phyloP scores from a whole-genome alignment of 345 rosid genomes.

The Acer negundo region DNA sequence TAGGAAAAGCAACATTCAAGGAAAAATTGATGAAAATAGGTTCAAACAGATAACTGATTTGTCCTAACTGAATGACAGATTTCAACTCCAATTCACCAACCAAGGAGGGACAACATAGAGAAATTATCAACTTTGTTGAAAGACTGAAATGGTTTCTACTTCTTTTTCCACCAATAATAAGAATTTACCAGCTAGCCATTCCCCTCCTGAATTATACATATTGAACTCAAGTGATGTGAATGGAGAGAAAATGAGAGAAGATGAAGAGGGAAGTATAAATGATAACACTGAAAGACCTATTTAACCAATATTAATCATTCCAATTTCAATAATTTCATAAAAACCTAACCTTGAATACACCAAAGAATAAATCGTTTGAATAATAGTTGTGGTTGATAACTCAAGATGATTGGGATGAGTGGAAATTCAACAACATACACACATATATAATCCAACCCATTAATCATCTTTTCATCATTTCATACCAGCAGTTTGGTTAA shows the following conservation, averaged over 20 bases:
- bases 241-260: background rate
- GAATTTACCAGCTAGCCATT: background rate
- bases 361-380: background rate
- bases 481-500: background rate
- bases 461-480: background rate
- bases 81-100: slow-evolving; percentile 3
- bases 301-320: background rate
- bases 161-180: background rate
- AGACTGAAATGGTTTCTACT: background rate
- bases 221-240: background rate
- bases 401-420: background rate
- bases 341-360: background rate
- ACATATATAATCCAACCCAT: background rate
- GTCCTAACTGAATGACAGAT: background rate
- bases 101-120: background rate
- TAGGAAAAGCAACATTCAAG: background rate
- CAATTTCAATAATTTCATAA: background rate
- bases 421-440: background rate
- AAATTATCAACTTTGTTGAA: background rate
- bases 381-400: background rate
- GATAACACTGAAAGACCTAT: background rate
- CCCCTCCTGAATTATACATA: background rate
- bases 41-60: background rate
- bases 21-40: background rate
- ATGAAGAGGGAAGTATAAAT: background rate